phyloP scores from a whole-genome alignment of 805 yeast species.

The Ogataea pignaliae region DNA sequence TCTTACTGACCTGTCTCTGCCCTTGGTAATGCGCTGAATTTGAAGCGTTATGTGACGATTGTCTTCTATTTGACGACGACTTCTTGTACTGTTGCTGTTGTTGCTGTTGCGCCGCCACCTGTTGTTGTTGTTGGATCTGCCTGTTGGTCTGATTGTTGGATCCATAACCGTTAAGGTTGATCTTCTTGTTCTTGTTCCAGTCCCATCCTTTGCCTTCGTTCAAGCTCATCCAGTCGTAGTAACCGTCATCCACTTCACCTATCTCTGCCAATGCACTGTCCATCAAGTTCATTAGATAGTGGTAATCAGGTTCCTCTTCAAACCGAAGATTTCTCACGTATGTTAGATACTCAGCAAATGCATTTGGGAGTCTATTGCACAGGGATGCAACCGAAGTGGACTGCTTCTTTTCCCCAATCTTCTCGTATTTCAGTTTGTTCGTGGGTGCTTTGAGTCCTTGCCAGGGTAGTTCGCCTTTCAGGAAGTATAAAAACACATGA shows the following conservation, averaged over 20 bases:
- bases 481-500: slow-evolving; percentile 75
- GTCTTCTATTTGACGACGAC: slow-evolving; percentile 17
- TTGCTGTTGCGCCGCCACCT: slow-evolving; percentile 7
- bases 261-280: slow-evolving; percentile 53
- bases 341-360: slow-evolving; percentile 69
- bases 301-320: slow-evolving; percentile 79
- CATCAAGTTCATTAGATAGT: slow-evolving; percentile 57
- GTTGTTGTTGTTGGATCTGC: slow-evolving; percentile 10
- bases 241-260: slow-evolving; percentile 59
- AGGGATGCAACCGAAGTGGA: slow-evolving; percentile 60
- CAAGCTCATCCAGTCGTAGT: slow-evolving; percentile 78
- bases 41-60: slow-evolving; percentile 18
- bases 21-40: too few species aligned
- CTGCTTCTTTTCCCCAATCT: slow-evolving; percentile 77
- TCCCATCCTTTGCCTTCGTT: slow-evolving; percentile 84
- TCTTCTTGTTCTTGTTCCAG: slow-evolving; percentile 66
- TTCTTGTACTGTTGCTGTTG: slow-evolving; percentile 13
- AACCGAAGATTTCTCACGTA: slow-evolving; percentile 66
- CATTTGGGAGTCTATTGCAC: slow-evolving; percentile 62
- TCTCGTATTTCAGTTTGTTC: slow-evolving; percentile 78
- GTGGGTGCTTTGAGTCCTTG: slow-evolving; percentile 87
- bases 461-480: slow-evolving; percentile 82
- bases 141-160: slow-evolving; percentile 26
- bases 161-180: slow-evolving; percentile 79
- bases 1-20: slow-evolving; percentile 8